Evolutionary conservation across 306 rosid species (phyloP).

Genomic region (Vicia villosa): DNA sequence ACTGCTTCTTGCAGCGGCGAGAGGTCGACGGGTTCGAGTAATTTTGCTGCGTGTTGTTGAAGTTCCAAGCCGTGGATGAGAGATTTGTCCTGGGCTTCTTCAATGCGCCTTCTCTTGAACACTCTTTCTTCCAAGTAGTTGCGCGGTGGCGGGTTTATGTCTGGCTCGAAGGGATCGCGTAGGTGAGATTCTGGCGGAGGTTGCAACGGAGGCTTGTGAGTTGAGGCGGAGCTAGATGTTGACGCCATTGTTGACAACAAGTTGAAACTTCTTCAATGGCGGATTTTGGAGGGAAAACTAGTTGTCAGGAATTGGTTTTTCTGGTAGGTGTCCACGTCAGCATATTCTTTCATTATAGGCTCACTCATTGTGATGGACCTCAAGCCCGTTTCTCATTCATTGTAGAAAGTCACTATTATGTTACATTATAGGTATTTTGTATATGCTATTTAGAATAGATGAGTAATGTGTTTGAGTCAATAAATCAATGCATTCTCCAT

Average conservation of each 20-base stretch:
- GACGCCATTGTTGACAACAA: slow-evolving; percentile 21
- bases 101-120: neutral
- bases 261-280: neutral
- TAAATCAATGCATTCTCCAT: too few species aligned
- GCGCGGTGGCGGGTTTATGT: neutral
- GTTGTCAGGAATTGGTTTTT: neutral
- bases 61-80: slow-evolving; percentile 22
- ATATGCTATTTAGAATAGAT: too few species aligned
- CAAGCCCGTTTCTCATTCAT: too few species aligned
- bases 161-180: neutral
- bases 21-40: neutral
- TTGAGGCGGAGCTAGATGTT: neutral
- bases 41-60: neutral
- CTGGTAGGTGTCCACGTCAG: slow-evolving; percentile 5
- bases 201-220: neutral
- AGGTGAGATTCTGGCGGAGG: neutral
- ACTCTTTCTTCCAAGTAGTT: neutral
- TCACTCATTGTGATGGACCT: too few species aligned
- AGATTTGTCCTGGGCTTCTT: neutral
- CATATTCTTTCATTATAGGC: neutral
- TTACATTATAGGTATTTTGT: too few species aligned
- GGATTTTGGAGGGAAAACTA: slow-evolving; percentile 26
- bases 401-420: too few species aligned
- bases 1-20: neutral
- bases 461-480: too few species aligned